Percentiles rank a stretch among this genome's conserved stretches.
phyloP scores from a whole-genome alignment of 192 early-diverging fungal species.

The Coemansia sp. region DNA sequence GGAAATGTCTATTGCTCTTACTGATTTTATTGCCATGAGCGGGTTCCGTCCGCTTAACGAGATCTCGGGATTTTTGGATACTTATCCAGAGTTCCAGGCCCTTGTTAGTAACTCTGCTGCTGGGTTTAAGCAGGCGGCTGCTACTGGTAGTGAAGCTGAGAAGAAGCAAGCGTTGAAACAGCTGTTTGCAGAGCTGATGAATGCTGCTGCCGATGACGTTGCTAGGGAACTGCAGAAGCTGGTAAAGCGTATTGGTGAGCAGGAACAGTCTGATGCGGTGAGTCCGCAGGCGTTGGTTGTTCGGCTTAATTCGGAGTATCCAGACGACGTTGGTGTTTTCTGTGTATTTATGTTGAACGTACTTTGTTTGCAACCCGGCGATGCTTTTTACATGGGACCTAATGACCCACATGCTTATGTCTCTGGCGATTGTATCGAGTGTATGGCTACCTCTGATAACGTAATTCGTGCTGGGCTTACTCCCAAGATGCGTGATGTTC shows the following conservation, averaged over 20 bases:
- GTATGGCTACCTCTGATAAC: constrained; percentile 98
- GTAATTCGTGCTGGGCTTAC: constrained; percentile 96
- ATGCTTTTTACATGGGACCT: constrained; percentile 92
- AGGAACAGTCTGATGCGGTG: constrained; percentile 20
- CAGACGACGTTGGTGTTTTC: constrained; percentile 88
- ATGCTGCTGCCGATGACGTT: constrained; percentile 49
- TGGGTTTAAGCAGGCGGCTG: constrained; percentile 48
- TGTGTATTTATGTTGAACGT: constrained; percentile 90
- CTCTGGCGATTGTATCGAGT: constrained; percentile 95
- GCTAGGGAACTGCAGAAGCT: constrained; percentile 57
- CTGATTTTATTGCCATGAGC: constrained; percentile 92
- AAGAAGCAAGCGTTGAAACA: constrained; percentile 51
- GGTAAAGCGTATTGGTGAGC: constrained; percentile 50
- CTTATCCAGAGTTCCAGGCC: constrained; percentile 77
- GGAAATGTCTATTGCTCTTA: constrained; percentile 96
- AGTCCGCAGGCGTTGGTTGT: constrained; percentile 65
- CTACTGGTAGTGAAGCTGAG: constrained; percentile 33
- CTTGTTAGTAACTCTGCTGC: constrained; percentile 62
- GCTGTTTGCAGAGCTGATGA: constrained; percentile 68
- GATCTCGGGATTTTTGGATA: constrained; percentile 63
- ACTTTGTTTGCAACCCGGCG: constrained; percentile 73
- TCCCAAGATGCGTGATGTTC: constrained; percentile 88
- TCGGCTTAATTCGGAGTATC: constrained; percentile 79
- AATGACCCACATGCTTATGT: constrained; percentile 98
- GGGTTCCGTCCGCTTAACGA: constrained; percentile 85